These are phyloP conservation scores for Dioscorea alata DNA, from an alignment of 106 monocot genomes.

Conservation along the genomic window DNA sequence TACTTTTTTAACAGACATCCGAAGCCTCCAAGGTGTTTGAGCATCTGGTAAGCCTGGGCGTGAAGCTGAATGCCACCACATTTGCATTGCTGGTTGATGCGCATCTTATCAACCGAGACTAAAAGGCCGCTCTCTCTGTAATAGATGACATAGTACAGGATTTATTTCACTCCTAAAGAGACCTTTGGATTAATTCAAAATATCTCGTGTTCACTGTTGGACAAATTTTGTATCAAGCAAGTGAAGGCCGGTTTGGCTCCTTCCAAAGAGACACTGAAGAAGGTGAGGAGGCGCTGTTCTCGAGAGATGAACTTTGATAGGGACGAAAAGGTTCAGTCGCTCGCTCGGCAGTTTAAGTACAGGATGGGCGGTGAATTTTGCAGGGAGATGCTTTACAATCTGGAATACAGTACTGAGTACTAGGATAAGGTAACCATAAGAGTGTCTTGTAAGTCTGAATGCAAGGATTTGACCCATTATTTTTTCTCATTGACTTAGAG, in stretches of 20 bases:
- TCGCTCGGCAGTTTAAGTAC: slow-evolving; percentile 32
- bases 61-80: slow-evolving; percentile 82
- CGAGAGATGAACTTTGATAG: slow-evolving; percentile 49
- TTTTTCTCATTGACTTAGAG: no score
- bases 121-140: slow-evolving; percentile 59
- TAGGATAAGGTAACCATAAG: no score
- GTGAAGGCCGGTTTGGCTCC: slow-evolving; percentile 58
- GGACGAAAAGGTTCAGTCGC: slow-evolving; percentile 39
- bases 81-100: slow-evolving; percentile 76
- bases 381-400: slow-evolving; percentile 60
- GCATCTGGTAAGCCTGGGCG: slow-evolving; percentile 75
- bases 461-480: no score
- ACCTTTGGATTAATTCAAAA: not conserved
- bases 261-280: slow-evolving; percentile 52
- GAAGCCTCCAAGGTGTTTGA: slow-evolving; percentile 87
- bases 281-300: slow-evolving; percentile 58
- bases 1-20: slow-evolving; percentile 42
- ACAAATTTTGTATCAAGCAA: slow-evolving; percentile 6
- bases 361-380: slow-evolving; percentile 57
- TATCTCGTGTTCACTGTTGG: not conserved
- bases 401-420: slow-evolving; percentile 44
- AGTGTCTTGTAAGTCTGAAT: slow-evolving; percentile 19
- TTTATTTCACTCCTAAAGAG: not conserved
- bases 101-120: slow-evolving; percentile 82
- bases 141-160: slow-evolving; percentile 64